Evolutionary conservation across 768 basidiomycete species (phyloP), one percentile per base, ranked within the genome.

Genomic region (Neoboletus brunneissimus): DNA sequence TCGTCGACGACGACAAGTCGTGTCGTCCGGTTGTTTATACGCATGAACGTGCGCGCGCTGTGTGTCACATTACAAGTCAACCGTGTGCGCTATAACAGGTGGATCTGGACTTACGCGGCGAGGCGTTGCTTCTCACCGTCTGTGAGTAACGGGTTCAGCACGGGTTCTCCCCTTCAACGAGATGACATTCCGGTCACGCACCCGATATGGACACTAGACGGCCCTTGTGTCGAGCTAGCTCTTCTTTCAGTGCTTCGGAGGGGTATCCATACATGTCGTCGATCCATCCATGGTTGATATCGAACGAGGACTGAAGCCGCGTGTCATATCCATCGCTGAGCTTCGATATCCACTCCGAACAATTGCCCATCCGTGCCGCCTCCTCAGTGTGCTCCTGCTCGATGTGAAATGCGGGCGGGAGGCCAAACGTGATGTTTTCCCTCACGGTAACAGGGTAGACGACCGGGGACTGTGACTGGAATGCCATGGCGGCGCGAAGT

Each of bases 1-100:
- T 86, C 84, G 57, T 87, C 85, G 3, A 81, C 75, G 3, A 81
- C 75, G 18, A 85, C 69, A 12, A 85, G 76, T 29, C 73, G 76
- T 25, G 78, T 72, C 4, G 76, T 57, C 38, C 29, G 69, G 23
- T 64, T 38, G 18, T 62, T 43, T 0, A 69, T 47, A 37, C 77
- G 67, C 75, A 79, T 78, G 54, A 80, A 81, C 9, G 73, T 73
- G 9, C 80, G 79, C 15, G 80, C 76, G 27, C 81, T 81, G 51
- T 11, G 27, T 18, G 13, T 18, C 43, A 13, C 35, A 5, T n/a
- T 7, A 5, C 31, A 29, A 29, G 37, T 58, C 40, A 48, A 42
- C 18, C 18, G 20, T 46, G 58, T 8, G 18, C 7, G 31, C 16
- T 3, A 7, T 25, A 15, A 41, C 12, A 12, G 20, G n/a, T 3